Base-by-base conservation (phyloP, 805 yeast genomes). In the Candida sanyiensis region DNA sequence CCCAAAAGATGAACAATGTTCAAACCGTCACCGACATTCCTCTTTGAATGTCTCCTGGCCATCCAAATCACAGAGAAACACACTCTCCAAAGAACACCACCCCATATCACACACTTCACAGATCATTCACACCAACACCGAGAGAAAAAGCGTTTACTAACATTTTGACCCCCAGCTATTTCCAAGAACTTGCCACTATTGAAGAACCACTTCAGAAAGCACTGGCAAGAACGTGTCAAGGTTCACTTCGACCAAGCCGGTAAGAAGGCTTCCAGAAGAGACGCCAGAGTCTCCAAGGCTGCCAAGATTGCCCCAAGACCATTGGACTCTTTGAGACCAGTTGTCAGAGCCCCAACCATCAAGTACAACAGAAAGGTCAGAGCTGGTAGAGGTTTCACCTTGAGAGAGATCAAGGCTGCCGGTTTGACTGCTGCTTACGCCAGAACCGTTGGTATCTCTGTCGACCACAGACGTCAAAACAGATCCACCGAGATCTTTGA, bases 221-320 rank as follows among this genome's bases (percentile, higher is more conserved):
- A 90, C 96, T 93, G 99, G 99, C 97, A 93, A 78, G 95, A 87
- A 75, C 86, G 97, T 69, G 99, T 93, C 80, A 86, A 79, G 72
- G 96, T 88, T 64, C 98, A 94, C 88, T 84, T 93, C 70, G 97
- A 93, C 90, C 98, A 93, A 81, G 96, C 98, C 66, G 98, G 98
- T 72, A 88, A 90, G 83, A 93, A 93, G 83, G 88, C 75, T 65
- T 81, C 95, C 54, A 88, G 98, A 83, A 84, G 98, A 77, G 75
- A 74, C 56, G 83, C 96, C 58, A 87, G 98, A 76, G 83, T 86
- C 67, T 63, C 82, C 63, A 89, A 84, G 78, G 95, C 96, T 62
- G 96, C 96, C 62, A 75, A 75, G 69, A 72, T 83, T 62, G 97
- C 98, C 64, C 98, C 98, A 75, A 89, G 85, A 69, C 98, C 98